These are phyloP conservation scores for Phylloporus sp. DNA, from an alignment of 768 basidiomycete genomes.

Conservation along the genomic window DNA sequence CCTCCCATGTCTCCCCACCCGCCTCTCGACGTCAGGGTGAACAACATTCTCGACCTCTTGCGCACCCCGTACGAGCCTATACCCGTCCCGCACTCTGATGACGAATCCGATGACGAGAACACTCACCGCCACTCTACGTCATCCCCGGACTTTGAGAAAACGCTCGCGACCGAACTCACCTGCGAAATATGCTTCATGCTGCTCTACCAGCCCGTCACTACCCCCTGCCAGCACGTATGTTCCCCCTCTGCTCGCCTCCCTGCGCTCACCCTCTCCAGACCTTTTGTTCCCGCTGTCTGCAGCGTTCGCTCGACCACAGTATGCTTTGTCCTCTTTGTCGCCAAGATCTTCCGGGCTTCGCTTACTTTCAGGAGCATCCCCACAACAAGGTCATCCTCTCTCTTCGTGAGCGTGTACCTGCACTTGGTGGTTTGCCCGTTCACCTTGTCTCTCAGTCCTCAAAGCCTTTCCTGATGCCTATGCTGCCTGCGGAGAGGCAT, in stretches of 20 bases:
- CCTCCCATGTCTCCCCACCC: neutral
- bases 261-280: constrained; percentile 49
- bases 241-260: constrained; percentile 3
- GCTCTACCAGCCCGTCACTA: constrained; percentile 83
- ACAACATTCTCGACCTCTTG: constrained; percentile 49
- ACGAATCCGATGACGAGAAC: constrained; percentile 29
- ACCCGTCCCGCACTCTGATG: constrained; percentile 28
- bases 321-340: constrained; percentile 84
- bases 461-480: constrained; percentile 66
- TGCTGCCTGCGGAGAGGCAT: constrained; percentile 56
- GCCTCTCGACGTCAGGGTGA: constrained; percentile 52
- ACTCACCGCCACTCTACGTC: constrained; percentile 21
- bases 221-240: constrained; percentile 92
- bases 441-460: constrained; percentile 44
- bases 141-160: constrained; percentile 51
- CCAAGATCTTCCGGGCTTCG: constrained; percentile 65
- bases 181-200: constrained; percentile 92
- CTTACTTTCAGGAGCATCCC: constrained; percentile 79
- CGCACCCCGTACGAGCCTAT: constrained; percentile 10
- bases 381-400: constrained; percentile 67
- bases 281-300: constrained; percentile 86
- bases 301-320: constrained; percentile 86
- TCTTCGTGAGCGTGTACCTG: constrained; percentile 48
- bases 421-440: constrained; percentile 8
- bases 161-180: constrained; percentile 62